These are phyloP conservation scores for Fusarium napiforme DNA, from an alignment of 2,329 filamentous ascomycete species.

Conservation along the genomic window DNA sequence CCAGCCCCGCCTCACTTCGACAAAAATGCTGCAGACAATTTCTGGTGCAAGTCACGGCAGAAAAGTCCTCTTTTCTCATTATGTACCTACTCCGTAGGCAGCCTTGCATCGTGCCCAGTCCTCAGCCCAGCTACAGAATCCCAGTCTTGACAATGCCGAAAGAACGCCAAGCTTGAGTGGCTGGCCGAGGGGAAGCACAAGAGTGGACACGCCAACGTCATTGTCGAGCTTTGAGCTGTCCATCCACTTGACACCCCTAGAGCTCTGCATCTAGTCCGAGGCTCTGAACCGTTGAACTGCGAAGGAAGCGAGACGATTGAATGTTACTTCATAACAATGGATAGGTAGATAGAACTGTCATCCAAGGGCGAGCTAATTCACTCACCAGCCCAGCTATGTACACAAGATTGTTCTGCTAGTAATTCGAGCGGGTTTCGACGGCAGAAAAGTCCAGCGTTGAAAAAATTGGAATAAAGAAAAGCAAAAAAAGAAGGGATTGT, in stretches of 20 bases:
- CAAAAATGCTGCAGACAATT: neutral
- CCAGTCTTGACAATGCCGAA: conserved; percentile 20
- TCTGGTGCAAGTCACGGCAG: neutral
- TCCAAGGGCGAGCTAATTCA: neutral
- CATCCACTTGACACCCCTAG: neutral
- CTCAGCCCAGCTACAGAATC: neutral
- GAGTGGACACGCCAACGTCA: conserved; percentile 28
- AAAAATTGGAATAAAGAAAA: neutral
- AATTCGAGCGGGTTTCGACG: neutral
- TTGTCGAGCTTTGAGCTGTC: conserved; percentile 9
- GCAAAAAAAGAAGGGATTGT: neutral
- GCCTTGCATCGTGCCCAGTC: neutral
- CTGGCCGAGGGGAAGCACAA: conserved; percentile 5
- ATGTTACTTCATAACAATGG: neutral
- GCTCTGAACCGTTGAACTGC: neutral
- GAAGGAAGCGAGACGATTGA: neutral
- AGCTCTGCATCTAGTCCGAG: conserved; percentile 6
- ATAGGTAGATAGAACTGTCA: neutral
- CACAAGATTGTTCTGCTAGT: neutral
- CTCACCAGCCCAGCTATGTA: neutral
- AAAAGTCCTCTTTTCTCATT: neutral
- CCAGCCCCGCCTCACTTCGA: neutral
- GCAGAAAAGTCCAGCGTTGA: neutral
- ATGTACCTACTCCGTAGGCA: neutral
- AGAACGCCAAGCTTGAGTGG: conserved; percentile 7